These are phyloP conservation scores for Botrytis squamosa DNA, from an alignment of 2,329 filamentous ascomycete genomes.

Conservation along the genomic window DNA sequence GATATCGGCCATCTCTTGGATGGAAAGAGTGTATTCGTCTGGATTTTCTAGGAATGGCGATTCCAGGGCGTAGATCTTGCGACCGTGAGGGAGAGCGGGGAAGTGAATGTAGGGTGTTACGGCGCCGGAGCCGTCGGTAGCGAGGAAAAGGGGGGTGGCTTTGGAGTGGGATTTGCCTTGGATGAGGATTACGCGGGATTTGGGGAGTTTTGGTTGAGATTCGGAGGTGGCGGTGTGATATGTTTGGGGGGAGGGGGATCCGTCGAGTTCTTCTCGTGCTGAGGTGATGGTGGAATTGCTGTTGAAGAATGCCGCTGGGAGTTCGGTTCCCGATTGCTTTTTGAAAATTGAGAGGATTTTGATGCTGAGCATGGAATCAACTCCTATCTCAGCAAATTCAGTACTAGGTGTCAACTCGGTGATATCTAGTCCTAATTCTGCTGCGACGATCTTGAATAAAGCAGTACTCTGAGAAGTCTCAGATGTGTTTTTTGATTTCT, in stretches of 20 bases:
- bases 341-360: too few species aligned
- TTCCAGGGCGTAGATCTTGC: neutral
- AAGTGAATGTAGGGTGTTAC: slow-evolving; percentile 5
- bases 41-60: slow-evolving; percentile 2
- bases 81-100: neutral
- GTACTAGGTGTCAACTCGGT: neutral
- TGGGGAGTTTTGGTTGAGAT: too few species aligned
- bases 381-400: slow-evolving; percentile 8
- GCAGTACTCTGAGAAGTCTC: too few species aligned
- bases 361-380: slow-evolving; percentile 3
- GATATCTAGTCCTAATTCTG: slow-evolving; percentile 10
- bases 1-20: neutral
- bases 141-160: slow-evolving; percentile 5
- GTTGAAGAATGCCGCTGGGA: neutral
- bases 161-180: neutral
- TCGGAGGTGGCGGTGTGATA: too few species aligned
- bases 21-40: neutral
- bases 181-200: too few species aligned
- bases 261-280: too few species aligned
- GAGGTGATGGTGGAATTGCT: neutral
- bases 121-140: slow-evolving; percentile 14
- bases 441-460: neutral
- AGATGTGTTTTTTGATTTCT: too few species aligned
- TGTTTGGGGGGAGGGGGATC: too few species aligned
- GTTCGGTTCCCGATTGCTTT: too few species aligned